Percentiles rank a stretch among this genome's conserved stretches.
phyloP scores from a whole-genome alignment of 1,139 yeast genomes.

The Torulaspora pretoriensis region DNA sequence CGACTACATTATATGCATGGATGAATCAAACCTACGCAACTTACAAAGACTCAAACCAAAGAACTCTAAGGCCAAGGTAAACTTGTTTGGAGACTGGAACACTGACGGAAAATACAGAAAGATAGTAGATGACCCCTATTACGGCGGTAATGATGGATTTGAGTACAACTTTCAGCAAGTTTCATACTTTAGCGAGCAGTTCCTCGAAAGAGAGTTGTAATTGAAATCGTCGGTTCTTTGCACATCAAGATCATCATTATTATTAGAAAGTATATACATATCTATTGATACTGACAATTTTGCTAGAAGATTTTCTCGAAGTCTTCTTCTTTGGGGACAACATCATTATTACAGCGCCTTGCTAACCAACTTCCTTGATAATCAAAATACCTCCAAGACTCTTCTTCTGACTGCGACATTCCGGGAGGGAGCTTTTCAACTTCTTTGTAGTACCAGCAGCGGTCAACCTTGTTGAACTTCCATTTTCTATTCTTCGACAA shows the following conservation, averaged over 20 bases:
- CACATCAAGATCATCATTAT: constrained; percentile 11
- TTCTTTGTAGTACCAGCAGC: constrained; percentile 80
- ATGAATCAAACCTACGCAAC: constrained; percentile 58
- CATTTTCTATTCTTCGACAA: constrained; percentile 71
- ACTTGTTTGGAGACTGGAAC: constrained; percentile 73
- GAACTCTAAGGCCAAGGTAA: constrained; percentile 45
- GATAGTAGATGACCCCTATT: constrained; percentile 85
- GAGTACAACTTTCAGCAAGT: constrained; percentile 74
- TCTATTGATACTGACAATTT: constrained; percentile 8
- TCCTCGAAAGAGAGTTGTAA: constrained; percentile 46
- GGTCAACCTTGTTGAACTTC: constrained; percentile 71
- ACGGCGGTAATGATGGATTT: constrained; percentile 81
- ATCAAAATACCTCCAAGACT: constrained; percentile 83
- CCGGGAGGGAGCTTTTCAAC: constrained; percentile 48
- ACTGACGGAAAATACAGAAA: constrained; percentile 44
- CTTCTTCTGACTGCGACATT: constrained; percentile 41
- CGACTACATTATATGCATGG: constrained; percentile 88
- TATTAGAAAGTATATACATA: constrained; percentile 8
- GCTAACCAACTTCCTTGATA: constrained; percentile 87
- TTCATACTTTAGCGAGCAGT: constrained; percentile 64
- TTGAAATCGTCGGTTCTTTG: constrained; percentile 1
- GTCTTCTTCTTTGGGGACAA: constrained; percentile 47
- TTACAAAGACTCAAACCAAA: constrained; percentile 59
- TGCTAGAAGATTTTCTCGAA: constrained; percentile 44
- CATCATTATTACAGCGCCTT: constrained; percentile 47